These are phyloP conservation scores for Chalara sp. DNA, from an alignment of 2,329 filamentous ascomycete genomes.

Conservation along the genomic window DNA sequence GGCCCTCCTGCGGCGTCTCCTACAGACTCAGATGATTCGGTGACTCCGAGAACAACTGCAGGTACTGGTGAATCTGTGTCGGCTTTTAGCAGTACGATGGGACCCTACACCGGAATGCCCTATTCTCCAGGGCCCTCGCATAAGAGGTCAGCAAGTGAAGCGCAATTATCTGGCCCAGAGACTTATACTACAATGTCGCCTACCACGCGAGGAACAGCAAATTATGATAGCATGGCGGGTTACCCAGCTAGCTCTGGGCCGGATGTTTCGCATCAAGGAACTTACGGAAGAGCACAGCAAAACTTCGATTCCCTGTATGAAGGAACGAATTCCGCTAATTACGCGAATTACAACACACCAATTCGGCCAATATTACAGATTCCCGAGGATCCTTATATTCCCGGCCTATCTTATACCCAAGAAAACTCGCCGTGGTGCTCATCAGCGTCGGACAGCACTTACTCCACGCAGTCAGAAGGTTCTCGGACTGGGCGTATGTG, in stretches of 20 bases:
- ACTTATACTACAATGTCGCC: slow-evolving; percentile 16
- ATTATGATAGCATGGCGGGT: slow-evolving; percentile 9
- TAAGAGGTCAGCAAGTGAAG: slow-evolving; percentile 16
- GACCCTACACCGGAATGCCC: slow-evolving; percentile 16
- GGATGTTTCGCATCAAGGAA: slow-evolving; percentile 6
- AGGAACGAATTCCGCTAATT: slow-evolving; percentile 7
- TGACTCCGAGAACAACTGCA: slow-evolving; percentile 17
- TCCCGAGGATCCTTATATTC: slow-evolving; percentile 22
- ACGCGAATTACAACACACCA: slow-evolving; percentile 13
- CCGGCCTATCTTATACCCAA: slow-evolving; percentile 20
- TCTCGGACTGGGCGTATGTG: slow-evolving; percentile 16
- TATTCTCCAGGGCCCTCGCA: slow-evolving; percentile 12
- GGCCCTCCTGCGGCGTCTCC: slow-evolving; percentile 5
- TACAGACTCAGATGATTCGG: slow-evolving; percentile 14
- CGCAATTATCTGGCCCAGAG: slow-evolving; percentile 14
- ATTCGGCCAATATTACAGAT: slow-evolving; percentile 22
- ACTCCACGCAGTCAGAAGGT: slow-evolving; percentile 24
- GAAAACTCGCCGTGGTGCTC: slow-evolving; percentile 26
- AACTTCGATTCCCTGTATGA: slow-evolving; percentile 12
- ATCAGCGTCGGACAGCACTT: slow-evolving; percentile 25
- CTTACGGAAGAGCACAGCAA: slow-evolving; percentile 8
- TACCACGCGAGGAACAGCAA: slow-evolving; percentile 7
- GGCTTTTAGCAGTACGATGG: slow-evolving; percentile 15
- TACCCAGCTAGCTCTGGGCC: neutral
- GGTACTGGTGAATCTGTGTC: slow-evolving; percentile 17